Conservation (phyloP, 305 asterid species). For the Coffea humblotiana region DNA sequence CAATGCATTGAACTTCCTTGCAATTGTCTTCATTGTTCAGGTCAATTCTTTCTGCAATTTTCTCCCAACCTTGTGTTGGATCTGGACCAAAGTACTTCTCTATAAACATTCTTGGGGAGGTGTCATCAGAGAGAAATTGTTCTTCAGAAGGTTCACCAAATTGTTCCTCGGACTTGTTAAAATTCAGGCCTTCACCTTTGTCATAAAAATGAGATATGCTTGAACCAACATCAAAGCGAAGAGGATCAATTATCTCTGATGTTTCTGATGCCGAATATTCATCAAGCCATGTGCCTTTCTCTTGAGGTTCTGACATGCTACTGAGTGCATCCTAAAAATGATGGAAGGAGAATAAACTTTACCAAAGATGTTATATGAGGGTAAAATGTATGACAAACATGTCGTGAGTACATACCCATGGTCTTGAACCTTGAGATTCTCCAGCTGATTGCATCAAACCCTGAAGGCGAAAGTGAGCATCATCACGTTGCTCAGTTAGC, state of each 20-base stretch:
- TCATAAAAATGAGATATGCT: slow-evolving; percentile 44
- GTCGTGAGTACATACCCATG: slow-evolving; percentile 48
- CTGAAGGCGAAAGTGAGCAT: slow-evolving; percentile 61
- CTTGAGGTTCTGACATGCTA: slow-evolving; percentile 32
- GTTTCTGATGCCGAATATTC: slow-evolving; percentile 70
- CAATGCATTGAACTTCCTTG: slow-evolving; percentile 72
- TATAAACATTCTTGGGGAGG: slow-evolving; percentile 69
- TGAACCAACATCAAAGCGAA: slow-evolving; percentile 45
- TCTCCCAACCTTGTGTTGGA: slow-evolving; percentile 89
- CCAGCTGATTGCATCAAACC: slow-evolving; percentile 43
- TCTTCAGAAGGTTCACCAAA: slow-evolving; percentile 58
- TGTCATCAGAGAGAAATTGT: slow-evolving; percentile 62
- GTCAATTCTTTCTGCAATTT: slow-evolving; percentile 43
- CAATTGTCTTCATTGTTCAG: slow-evolving; percentile 43
- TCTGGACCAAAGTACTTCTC: slow-evolving; percentile 98
- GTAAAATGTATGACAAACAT: slow-evolving; percentile 12
- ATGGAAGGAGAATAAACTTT: slow-evolving; percentile 13
- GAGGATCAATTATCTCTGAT: slow-evolving; percentile 62
- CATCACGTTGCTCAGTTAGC: slow-evolving; percentile 59
- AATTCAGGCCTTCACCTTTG: slow-evolving; percentile 28
- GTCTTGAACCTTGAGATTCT: slow-evolving; percentile 36
- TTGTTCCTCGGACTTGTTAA: slow-evolving; percentile 38
- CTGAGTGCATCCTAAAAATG: slow-evolving; percentile 41
- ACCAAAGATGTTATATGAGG: background rate
- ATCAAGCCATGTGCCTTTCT: slow-evolving; percentile 49